Base-by-base conservation (phyloP, 78 protist genomes). In the Protostelium mycophagum region DNA sequence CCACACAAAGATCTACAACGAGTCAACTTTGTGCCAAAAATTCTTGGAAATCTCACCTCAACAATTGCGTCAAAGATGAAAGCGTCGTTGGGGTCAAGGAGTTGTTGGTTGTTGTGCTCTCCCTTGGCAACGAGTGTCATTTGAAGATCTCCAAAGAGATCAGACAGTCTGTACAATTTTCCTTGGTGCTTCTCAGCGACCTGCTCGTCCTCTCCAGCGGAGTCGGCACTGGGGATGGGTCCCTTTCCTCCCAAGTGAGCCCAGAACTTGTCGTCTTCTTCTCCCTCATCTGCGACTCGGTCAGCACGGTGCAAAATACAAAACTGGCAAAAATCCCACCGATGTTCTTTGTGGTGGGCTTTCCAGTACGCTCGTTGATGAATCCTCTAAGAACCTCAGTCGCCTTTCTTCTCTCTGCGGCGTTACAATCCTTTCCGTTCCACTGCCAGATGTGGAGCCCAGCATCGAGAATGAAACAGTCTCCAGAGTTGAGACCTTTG, bases 391-490 rank as follows among this genome's bases (percentile, higher is more conserved):
- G 86, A 0, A 94, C 36, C 36, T 73, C 87, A 0, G 38, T 28
- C 89, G 90, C 91, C 39, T 92, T 92, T n/a, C 73, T 38, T 36
- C 83, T 86, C 37, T 92, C 94, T 51, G 84, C 63, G 38, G 90
- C 38, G 34, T 88, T 83, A 28, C 37, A 29, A 35, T 51, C 31
- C 73, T 51, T 51, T 29, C 96, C 96, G 91, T 94, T 94, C 89
- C 83, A 94, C 86, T 91, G 94, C 88, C 83, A 87, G 90, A 94
- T 88, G 35, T 36, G 73, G 36, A 83, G 35, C 34, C 91, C 94
- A 28, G 87, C 85, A 83, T 94, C 96, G 36, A 91, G 63, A 35
- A 94, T 38, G 89, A 94, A 94, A 34, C 88, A 87, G 35, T 94
- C 96, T 31, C 94, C 94, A 29, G 83, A 36, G 87, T 94, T 94